Evolutionary conservation across 192 early-diverging fungal genomes (phyloP).

Genomic region (Backusella morwellensis): DNA sequence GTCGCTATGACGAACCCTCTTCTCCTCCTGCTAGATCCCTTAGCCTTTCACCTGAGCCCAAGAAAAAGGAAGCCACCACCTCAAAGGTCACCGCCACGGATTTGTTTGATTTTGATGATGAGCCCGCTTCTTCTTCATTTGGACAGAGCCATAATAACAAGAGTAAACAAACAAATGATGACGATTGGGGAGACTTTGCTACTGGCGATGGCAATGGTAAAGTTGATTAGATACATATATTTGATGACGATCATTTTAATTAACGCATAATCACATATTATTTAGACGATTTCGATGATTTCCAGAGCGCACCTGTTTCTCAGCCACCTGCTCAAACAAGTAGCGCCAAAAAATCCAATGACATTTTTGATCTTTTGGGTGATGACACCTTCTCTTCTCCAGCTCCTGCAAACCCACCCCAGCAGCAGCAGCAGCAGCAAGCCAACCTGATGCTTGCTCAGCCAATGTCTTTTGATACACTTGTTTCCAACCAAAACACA

Average conservation of each 20-base stretch:
- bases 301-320: slow-evolving; percentile 54
- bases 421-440: slow-evolving; percentile 15
- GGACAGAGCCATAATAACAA: not conserved
- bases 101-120: slow-evolving; percentile 71
- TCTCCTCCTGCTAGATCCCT: slow-evolving; percentile 10
- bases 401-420: not conserved
- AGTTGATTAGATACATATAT: not conserved
- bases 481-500: not conserved
- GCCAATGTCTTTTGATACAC: slow-evolving; percentile 13
- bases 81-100: slow-evolving; percentile 28
- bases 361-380: slow-evolving; percentile 33
- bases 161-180: slow-evolving; percentile 37
- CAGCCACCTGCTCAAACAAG: slow-evolving; percentile 9
- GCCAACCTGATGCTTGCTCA: slow-evolving; percentile 11
- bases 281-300: slow-evolving; percentile 65
- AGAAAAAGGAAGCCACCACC: not conserved
- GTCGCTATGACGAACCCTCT: slow-evolving; percentile 41
- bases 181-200: slow-evolving; percentile 85
- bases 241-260: too few species aligned
- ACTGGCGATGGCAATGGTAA: slow-evolving; percentile 22
- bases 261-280: too few species aligned
- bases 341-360: slow-evolving; percentile 22
- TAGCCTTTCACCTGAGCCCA: not conserved
- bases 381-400: slow-evolving; percentile 21
- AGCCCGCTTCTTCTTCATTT: slow-evolving; percentile 24